Conservation (phyloP, 176 grass and related monocot genomes). For the Cenchrus purpureus region DNA sequence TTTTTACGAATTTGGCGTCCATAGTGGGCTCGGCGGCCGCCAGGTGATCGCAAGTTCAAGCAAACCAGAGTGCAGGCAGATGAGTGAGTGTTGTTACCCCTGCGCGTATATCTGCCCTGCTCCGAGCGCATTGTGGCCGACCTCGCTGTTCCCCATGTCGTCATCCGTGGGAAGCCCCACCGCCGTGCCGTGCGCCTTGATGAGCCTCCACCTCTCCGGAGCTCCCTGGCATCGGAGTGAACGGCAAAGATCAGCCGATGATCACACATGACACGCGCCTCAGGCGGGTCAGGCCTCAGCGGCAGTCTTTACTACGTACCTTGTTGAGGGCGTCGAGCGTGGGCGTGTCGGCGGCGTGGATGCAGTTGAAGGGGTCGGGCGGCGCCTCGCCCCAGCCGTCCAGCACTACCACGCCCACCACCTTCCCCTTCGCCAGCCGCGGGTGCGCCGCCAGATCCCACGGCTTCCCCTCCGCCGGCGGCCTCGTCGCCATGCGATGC, state of each 20-base stretch:
- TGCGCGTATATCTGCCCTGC: slow-evolving; percentile 85
- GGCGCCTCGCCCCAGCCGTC: slow-evolving; percentile 75
- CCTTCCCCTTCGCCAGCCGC: slow-evolving; percentile 58
- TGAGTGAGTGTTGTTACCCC: slow-evolving; percentile 42
- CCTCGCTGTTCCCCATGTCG: slow-evolving; percentile 98
- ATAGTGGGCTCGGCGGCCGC: background rate
- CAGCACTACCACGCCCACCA: slow-evolving; percentile 71
- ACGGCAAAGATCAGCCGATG: background rate
- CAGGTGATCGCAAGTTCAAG: background rate
- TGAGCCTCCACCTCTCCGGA: slow-evolving; percentile 75
- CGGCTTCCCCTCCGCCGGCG: slow-evolving; percentile 38
- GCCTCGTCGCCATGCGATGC: slow-evolving; percentile 32
- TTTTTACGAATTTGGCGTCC: background rate
- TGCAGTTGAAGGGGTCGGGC: slow-evolving; percentile 69
- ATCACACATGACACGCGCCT: background rate
- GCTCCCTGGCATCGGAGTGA: slow-evolving; percentile 40
- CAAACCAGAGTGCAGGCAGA: background rate
- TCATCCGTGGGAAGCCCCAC: slow-evolving; percentile 83
- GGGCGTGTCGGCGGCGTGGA: slow-evolving; percentile 64
- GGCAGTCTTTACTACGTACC: background rate
- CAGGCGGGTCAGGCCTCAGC: background rate
- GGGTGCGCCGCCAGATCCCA: slow-evolving; percentile 61
- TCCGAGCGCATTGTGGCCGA: slow-evolving; percentile 90
- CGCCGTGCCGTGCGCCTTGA: slow-evolving; percentile 81
- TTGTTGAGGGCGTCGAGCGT: slow-evolving; percentile 65